Evolutionary conservation across 2,329 filamentous ascomycete species (phyloP), one percentile per base, ranked within the genome.

Genomic region (Botryotinia narcissicola): DNA sequence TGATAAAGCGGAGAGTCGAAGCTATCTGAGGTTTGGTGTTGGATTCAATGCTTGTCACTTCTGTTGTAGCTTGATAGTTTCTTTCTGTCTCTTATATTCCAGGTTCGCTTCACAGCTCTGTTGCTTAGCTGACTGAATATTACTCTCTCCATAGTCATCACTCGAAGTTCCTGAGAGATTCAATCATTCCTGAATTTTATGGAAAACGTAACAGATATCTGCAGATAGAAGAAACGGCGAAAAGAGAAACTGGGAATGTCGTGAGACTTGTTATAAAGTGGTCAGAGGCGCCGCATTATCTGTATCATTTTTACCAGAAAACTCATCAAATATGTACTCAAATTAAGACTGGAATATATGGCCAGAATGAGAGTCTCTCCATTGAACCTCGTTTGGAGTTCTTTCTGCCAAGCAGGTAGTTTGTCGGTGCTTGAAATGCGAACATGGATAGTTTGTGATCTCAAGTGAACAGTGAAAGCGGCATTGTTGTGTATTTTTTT

Each of bases 261-360:
- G 12, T 16, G n/a, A 54, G 25, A 54, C 51, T 29, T 29, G 4
- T n/a, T 29, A 10, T n/a, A 5, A 54, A 16, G 51, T n/a, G 14
- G 5, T 54, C 14, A n/a, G 51, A 54, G 25, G 4, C 16, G 25
- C 25, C 51, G 1, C 25, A 14, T 54, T 29, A 14, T 54, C 51
- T 54, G 9, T 29, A 29, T 29, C 29, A 7, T n/a, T 16, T 2
- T n/a, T 54, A 25, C 14, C 5, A 29, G 25, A 29, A 16, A 54
- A 16, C 25, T 54, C 8, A 7, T 7, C 25, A 54, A n/a, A 54
- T 22, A n/a, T n/a, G 7, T 6, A 29, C 16, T 29, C 12, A 7
- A 3, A 29, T 0, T 14, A 29, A 12, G 1, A 29, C 12, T 7
- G 12, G n/a, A 54, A 5, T 0, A 16, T 54, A 8, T 1, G 29